Evolutionary conservation across 1,139 yeast species (phyloP), one percentile per base, ranked within the genome.

Genomic region (Debaryomycetaceae sp.): DNA sequence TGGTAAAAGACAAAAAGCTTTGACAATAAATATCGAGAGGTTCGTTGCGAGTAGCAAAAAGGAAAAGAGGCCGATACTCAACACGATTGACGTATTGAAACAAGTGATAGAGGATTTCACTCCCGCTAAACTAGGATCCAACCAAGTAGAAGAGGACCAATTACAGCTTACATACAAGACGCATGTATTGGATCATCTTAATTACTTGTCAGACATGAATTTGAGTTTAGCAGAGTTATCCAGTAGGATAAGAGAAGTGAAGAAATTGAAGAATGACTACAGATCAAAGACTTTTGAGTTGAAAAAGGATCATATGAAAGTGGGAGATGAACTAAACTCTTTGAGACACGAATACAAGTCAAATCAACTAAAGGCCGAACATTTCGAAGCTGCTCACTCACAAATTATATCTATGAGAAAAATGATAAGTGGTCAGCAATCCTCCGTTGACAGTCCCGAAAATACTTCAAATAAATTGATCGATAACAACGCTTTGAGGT

Each of bases 221-320:
- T 63, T 72, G 13, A 68, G 69, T 24, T 76, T 79, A 38, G 66
- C 70, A 39, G 71, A 72, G 40, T 58, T 78, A 6, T 53, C 69
- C 1, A 60, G 58, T 34, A 71, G 71, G 33, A 65, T 80, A 6
- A 47, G 52, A 6, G 62, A 60, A 31, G 60, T 70, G 1, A 80
- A 74, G 49, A 55, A 56, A 38, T 57, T 62, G 39, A 80, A 80
- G 52, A 68, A 70, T 42, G 67, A 65, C 3, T 49, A 70, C 20
- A 57, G 85, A 46, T 46, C 54, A n/a, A 56, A 64, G 39, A 71
- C 80, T 1, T 69, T 66, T 47, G 65, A 71, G 8, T 50, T 72
- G 7, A 60, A 75, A 41, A 58, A 67, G 37, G 61, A 67, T 9
- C 77, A 78, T 44, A 60, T 66, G 20, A 48, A 53, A 5, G 69